Conservation (phyloP, 257 asterid species). For the Solanum chilense region DNA sequence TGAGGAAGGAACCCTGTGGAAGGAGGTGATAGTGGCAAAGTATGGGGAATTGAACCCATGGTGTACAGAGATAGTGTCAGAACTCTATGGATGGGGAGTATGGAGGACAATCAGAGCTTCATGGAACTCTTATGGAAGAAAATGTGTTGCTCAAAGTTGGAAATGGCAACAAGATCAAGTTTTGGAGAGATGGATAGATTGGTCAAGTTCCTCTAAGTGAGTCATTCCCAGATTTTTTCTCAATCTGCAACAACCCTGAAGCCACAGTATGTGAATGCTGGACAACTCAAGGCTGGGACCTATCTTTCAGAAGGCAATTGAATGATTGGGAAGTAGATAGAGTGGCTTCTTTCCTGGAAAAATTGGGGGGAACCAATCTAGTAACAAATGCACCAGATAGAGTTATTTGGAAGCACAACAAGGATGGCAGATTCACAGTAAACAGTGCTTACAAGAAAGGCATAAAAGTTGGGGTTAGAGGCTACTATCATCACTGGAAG, state of each 20-base stretch:
- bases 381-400: too few relatives aligned
- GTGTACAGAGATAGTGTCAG: too few relatives aligned
- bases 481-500: too few relatives aligned
- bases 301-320: background rate
- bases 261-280: background rate
- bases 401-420: too few relatives aligned
- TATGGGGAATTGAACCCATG: background rate
- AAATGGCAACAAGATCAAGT: background rate
- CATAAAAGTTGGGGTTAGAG: background rate
- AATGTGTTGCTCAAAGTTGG: background rate
- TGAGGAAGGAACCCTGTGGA: too few relatives aligned
- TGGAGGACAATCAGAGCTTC: background rate
- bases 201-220: background rate
- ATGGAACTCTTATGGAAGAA: background rate
- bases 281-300: background rate
- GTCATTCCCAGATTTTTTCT: background rate
- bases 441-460: too few relatives aligned
- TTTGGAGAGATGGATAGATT: background rate
- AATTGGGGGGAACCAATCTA: too few relatives aligned
- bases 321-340: background rate
- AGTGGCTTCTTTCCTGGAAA: background rate
- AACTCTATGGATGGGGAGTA: background rate
- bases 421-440: too few relatives aligned
- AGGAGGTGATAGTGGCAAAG: too few relatives aligned
- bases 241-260: background rate